Evolutionary conservation across 768 basidiomycete genomes (phyloP).

Genomic region (Leccinum imitatum): DNA sequence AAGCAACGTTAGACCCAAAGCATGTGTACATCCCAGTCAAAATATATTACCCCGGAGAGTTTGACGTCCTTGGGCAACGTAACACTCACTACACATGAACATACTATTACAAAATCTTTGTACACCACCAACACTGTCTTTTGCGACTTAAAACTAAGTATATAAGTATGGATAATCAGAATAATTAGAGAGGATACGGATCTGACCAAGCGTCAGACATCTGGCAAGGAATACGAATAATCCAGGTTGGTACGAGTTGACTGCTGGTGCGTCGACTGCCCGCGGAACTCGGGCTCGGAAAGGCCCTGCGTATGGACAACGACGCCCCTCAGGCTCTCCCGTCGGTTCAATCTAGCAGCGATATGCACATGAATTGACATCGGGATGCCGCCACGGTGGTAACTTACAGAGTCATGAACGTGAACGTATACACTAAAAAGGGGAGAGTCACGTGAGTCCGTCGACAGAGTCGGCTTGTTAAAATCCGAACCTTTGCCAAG

Average conservation of each 20-base stretch:
- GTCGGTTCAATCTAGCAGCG: conserved; percentile 12
- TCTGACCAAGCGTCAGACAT: neutral
- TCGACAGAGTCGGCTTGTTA: neutral
- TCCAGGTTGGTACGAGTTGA: neutral
- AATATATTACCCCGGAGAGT: neutral
- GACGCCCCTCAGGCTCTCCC: conserved; percentile 1
- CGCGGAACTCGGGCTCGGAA: conserved; percentile 1
- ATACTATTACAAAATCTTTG: neutral
- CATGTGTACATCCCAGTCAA: neutral
- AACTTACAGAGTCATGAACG: conserved; percentile 16
- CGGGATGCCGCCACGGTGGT: neutral
- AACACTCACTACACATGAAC: neutral
- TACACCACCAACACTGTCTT: neutral
- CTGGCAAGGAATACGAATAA: neutral
- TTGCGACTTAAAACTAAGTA: too few species aligned
- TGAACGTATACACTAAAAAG: conserved; percentile 16
- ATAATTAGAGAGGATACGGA: neutral
- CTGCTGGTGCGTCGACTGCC: neutral
- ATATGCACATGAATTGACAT: neutral
- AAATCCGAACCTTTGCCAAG: conserved; percentile 11
- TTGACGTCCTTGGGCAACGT: neutral
- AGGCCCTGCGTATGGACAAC: neutral
- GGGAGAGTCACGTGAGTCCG: neutral
- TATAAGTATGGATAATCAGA: too few species aligned
- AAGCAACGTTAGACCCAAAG: too few species aligned